Evolutionary conservation across 208 protist species (phyloP).

Genomic region (Trypanosoma lewisi): DNA sequence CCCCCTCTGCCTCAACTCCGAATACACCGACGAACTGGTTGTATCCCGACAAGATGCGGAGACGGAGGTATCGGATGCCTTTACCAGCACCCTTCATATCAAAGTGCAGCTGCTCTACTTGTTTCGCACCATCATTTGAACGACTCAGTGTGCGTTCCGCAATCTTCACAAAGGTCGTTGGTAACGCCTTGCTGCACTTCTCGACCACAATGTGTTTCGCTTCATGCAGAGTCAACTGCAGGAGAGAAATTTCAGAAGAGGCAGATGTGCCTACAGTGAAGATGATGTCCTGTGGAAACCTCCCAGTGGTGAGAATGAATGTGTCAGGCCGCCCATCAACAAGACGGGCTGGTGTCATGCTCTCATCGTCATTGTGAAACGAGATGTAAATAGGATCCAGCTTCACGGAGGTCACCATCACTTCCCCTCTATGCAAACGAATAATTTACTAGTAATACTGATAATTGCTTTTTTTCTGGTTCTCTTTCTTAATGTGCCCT

Average conservation of each 20-base stretch:
- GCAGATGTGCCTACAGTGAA: conserved; percentile 51
- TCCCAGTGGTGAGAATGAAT: conserved; percentile 81
- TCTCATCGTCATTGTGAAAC: conserved; percentile 68
- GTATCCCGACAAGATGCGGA: conserved; percentile 75
- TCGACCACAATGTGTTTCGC: conserved; percentile 73
- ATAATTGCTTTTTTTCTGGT: conserved; percentile 1
- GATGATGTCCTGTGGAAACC: conserved; percentile 83
- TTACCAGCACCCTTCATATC: conserved; percentile 52
- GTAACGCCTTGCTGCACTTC: conserved; percentile 7
- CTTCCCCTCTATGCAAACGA: neutral
- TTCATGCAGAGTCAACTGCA: conserved; percentile 64
- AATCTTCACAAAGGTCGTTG: conserved; percentile 45
- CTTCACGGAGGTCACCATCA: conserved; percentile 32
- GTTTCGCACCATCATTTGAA: conserved; percentile 17
- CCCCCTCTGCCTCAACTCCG: conserved; percentile 57
- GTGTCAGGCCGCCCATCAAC: conserved; percentile 46
- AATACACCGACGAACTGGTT: conserved; percentile 79
- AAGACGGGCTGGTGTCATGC: conserved; percentile 30
- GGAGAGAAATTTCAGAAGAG: conserved; percentile 48
- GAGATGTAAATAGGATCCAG: conserved; percentile 70
- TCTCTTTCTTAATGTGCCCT: neutral
- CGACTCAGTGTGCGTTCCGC: conserved; percentile 51
- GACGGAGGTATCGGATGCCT: conserved; percentile 48
- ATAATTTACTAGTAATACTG: neutral
- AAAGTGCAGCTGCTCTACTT: conserved; percentile 65